Evolutionary conservation across 1,139 yeast genomes (phyloP), one percentile per base, ranked within the genome.

Genomic region (Blastobotrys apis): DNA sequence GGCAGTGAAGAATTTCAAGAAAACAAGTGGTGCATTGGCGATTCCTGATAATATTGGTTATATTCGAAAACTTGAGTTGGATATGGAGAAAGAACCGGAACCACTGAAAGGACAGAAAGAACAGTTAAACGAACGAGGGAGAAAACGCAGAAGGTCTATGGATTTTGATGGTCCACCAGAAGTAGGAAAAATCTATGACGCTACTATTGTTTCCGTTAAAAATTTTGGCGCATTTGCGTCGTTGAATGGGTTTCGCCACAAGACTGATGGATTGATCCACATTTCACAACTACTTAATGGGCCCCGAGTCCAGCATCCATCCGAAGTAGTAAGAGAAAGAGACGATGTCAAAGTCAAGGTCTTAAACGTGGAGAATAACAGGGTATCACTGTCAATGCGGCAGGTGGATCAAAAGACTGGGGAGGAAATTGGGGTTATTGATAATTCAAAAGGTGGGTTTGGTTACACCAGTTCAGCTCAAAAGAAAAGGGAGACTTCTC

Each of bases 141-240:
- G 45, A 26, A 37, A 41, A 37, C 39, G 50, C 13, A 35, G 41
- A 5, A 20, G 49, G n/a, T 37, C 45, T 17, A 15, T 34, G 26
- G 32, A 41, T 15, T 4, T 21, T 2, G 13, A 29, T 21, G 42
- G 36, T 4, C 53, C 55, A 9, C 72, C 77, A 1, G 53, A 63
- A 6, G 50, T 70, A 1, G 77, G 75, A 19, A 60, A 68, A 21
- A 65, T 84, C 0, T 81, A 81, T 56, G 63, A 62, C 33, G 97
- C 95, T 0, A 64, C 55, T 20, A 83, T 90, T 1, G 70, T 71
- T 34, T 77, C 76, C 39, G 59, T 85, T 3, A 77, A 80, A 19
- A 63, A 74, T 1, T 90, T 78, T 63, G 97, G 98, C 0, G 94
- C 88, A 1, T 90, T 92, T 59, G 77, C 88, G 0, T 60, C 77